Conservation (phyloP, 2,329 filamentous ascomycete species). For the Ustulina deusta region DNA sequence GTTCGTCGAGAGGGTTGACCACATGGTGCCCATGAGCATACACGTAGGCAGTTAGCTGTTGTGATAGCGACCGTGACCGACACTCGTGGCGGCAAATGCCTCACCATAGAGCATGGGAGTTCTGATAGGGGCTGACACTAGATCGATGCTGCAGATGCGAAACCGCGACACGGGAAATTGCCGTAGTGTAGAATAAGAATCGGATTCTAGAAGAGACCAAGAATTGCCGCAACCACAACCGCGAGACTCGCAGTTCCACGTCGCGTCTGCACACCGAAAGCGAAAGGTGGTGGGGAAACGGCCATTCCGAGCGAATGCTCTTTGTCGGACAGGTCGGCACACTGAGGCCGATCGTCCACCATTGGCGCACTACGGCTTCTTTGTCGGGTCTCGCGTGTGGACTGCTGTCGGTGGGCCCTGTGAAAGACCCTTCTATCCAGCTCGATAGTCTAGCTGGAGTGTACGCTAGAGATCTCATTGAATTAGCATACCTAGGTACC, state of each 20-base stretch:
- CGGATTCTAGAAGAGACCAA: conserved; percentile 37
- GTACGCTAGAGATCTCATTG: conserved; percentile 11
- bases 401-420: conserved; percentile 30
- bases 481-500: conserved; percentile 4
- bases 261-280: conserved; percentile 25
- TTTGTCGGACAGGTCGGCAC: conserved; percentile 34
- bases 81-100: conserved; percentile 7
- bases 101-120: background rate
- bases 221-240: conserved; percentile 25
- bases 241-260: conserved; percentile 21
- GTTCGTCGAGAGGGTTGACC: background rate
- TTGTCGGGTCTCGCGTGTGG: conserved; percentile 7
- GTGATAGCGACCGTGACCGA: conserved; percentile 11
- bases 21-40: too few relatives aligned
- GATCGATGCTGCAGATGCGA: conserved; percentile 15
- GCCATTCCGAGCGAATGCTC: conserved; percentile 48
- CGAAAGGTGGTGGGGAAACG: conserved; percentile 44
- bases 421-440: background rate
- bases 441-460: background rate
- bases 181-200: conserved; percentile 18
- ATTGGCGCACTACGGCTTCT: background rate
- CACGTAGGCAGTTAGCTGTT: too few relatives aligned
- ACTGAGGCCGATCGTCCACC: conserved; percentile 41
- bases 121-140: conserved; percentile 4
- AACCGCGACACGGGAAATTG: conserved; percentile 6